These are phyloP conservation scores for Rutstroemia sp. DNA, from an alignment of 2,329 filamentous ascomycete species.

Conservation along the genomic window DNA sequence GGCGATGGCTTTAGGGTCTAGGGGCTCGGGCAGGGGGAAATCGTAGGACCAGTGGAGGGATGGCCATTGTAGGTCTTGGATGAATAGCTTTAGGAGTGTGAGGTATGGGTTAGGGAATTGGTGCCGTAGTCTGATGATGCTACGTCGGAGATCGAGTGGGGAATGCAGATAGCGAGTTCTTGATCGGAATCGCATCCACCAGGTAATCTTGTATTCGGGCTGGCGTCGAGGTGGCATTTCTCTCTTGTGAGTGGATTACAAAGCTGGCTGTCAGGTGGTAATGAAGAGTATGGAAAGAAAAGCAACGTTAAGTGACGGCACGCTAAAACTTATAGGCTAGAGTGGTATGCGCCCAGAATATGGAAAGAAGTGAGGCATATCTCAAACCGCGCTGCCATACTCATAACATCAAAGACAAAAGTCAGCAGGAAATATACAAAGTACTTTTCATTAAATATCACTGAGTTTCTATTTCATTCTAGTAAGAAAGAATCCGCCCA, in stretches of 20 bases:
- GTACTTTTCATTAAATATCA: no score
- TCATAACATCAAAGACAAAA: no score
- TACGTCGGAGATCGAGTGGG: conserved; percentile 3
- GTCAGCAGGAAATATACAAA: no score
- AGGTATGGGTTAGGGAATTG: not conserved
- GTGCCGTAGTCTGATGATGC: not conserved
- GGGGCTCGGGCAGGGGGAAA: conserved; percentile 5
- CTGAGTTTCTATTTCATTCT: no score
- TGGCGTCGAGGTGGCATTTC: conserved; percentile 2
- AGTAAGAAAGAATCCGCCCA: no score
- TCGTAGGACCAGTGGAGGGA: conserved; percentile 6
- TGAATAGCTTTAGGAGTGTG: conserved; percentile 2
- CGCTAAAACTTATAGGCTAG: not conserved
- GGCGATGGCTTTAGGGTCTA: conserved; percentile 6
- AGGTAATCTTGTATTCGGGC: conserved; percentile 7
- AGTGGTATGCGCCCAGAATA: not conserved
- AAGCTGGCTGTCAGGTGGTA: not conserved
- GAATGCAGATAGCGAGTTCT: conserved; percentile 1
- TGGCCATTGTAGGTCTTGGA: conserved; percentile 1
- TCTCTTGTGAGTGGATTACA: not conserved
- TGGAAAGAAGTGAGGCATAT: no score
- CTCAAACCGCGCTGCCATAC: no score
- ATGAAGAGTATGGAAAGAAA: not conserved
- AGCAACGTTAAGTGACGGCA: not conserved
- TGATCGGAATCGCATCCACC: conserved; percentile 9